These are phyloP conservation scores for Leishmania arabica DNA, from an alignment of 208 protist genomes.

Conservation along the genomic window DNA sequence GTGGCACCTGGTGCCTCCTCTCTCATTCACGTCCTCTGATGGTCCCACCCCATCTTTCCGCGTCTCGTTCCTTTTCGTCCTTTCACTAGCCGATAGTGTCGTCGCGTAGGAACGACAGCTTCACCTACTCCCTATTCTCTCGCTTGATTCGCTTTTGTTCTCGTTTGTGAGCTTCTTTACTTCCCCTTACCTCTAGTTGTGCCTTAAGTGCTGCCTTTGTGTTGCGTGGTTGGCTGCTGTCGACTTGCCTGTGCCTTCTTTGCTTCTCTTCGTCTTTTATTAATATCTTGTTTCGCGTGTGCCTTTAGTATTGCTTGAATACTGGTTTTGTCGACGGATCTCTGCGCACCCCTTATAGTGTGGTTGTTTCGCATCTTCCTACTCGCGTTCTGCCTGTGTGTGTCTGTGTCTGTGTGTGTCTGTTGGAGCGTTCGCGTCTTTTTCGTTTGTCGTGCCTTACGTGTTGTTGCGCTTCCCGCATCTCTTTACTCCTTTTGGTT, in stretches of 20 bases:
- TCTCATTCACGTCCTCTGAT: background rate
- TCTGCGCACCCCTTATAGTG: background rate
- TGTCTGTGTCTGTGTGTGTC: background rate
- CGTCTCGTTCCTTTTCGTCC: background rate
- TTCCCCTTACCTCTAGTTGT: background rate
- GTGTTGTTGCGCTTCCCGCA: background rate
- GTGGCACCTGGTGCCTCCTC: background rate
- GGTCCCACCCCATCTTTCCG: background rate
- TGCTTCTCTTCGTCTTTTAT: background rate
- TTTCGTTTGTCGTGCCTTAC: background rate
- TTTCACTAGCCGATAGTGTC: background rate
- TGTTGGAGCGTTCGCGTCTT: background rate
- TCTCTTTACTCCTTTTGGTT: slow-evolving; percentile 4
- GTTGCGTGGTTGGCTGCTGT: background rate
- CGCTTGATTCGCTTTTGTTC: background rate
- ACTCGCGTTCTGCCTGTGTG: background rate
- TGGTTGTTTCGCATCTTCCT: background rate
- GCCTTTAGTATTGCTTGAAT: background rate
- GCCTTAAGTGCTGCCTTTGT: background rate
- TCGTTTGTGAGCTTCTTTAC: background rate
- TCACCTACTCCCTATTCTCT: background rate
- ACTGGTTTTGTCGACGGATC: slow-evolving; percentile 6
- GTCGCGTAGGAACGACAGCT: background rate
- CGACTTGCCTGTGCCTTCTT: slow-evolving; percentile 9
- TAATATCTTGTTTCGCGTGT: background rate